phyloP scores from a whole-genome alignment of 805 yeast species.

The Ogataea pini region DNA sequence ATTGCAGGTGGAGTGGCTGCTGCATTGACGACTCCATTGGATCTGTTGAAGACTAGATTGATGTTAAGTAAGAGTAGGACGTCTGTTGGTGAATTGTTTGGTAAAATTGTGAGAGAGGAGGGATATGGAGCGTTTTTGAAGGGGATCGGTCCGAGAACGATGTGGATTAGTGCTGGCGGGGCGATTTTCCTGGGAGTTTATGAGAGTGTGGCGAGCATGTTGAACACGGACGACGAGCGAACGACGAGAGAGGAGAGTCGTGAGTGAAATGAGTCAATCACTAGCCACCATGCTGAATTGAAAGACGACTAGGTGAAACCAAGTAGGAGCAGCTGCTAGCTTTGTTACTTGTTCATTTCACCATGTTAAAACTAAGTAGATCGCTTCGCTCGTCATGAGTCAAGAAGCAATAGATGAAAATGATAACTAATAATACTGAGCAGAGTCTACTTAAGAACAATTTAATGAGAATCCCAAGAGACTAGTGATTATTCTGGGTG shows the following conservation, averaged over 20 bases:
- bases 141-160: constrained; percentile 93
- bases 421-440: no score
- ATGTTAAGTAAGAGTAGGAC: constrained; percentile 67
- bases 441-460: no score
- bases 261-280: no score
- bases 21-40: constrained; percentile 78
- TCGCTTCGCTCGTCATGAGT: no score
- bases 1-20: constrained; percentile 84
- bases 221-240: constrained; percentile 2
- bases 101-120: constrained; percentile 62
- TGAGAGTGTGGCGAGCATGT: constrained; percentile 57
- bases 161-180: constrained; percentile 99
- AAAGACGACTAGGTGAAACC: no score
- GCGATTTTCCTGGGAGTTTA: constrained; percentile 95
- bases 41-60: constrained; percentile 77
- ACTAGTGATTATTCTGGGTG: no score
- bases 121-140: constrained; percentile 71
- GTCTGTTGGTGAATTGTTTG: constrained; percentile 48
- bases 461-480: no score
- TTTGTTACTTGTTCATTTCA: no score
- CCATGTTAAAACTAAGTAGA: no score
- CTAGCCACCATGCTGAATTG: no score
- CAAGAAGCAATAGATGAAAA: not conserved
- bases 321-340: no score
- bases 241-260: not conserved